phyloP scores from a whole-genome alignment of 345 rosid species.

The Viola odorata region DNA sequence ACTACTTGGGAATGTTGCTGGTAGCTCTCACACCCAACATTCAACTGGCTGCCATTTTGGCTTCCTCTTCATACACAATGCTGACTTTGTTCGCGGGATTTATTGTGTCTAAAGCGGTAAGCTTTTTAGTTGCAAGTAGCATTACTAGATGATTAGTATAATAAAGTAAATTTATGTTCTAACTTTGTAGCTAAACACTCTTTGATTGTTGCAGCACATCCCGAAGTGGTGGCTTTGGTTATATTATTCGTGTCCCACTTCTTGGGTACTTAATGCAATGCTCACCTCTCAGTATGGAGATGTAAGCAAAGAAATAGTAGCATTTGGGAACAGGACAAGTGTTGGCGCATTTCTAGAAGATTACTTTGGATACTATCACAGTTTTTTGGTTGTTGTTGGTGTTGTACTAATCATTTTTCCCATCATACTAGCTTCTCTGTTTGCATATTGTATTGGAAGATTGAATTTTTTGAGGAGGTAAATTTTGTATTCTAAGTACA shows the following conservation, averaged over 20 bases:
- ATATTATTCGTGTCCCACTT: conserved; percentile 55
- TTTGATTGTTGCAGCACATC: conserved; percentile 45
- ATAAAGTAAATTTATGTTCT: not conserved
- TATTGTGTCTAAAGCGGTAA: conserved; percentile 64
- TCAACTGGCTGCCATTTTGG: conserved; percentile 48
- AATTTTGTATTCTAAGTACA: not conserved
- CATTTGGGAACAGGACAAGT: conserved; percentile 40
- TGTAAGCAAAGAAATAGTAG: conserved; percentile 31
- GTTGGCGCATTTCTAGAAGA: conserved; percentile 43
- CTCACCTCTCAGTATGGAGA: conserved; percentile 79
- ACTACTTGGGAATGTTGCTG: conserved; percentile 60
- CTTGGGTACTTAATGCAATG: conserved; percentile 61
- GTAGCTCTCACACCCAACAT: conserved; percentile 58
- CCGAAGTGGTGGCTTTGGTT: conserved; percentile 87
- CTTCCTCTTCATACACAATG: conserved; percentile 33
- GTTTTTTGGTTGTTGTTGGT: conserved; percentile 31
- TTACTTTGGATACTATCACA: conserved; percentile 50
- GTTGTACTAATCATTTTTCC: conserved; percentile 45
- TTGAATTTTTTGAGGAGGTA: conserved; percentile 62
- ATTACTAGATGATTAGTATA: not conserved
- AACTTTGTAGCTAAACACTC: not conserved
- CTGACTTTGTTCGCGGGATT: conserved; percentile 64
- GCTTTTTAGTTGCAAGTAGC: not conserved
- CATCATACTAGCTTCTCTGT: conserved; percentile 42
- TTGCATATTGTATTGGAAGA: conserved; percentile 43